These are phyloP conservation scores for Candida smagusa DNA, from an alignment of 1,139 yeast species.

Conservation along the genomic window DNA sequence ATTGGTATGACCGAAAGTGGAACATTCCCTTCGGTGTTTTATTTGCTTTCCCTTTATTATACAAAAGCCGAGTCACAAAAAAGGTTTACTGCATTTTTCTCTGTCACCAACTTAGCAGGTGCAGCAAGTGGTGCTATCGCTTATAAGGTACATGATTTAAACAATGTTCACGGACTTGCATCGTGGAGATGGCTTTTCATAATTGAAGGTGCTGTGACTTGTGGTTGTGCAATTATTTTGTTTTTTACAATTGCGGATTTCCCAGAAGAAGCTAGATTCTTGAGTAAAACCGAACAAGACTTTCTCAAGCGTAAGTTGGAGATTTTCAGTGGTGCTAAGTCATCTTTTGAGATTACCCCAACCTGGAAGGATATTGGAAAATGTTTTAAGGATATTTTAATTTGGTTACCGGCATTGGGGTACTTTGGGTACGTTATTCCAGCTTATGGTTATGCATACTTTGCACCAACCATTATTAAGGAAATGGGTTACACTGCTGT, in stretches of 20 bases:
- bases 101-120: conserved; percentile 41
- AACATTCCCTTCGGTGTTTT: conserved; percentile 72
- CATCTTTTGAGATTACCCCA: conserved; percentile 51
- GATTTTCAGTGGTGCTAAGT: conserved; percentile 46
- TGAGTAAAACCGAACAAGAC: conserved; percentile 43
- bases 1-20: conserved; percentile 68
- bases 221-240: conserved; percentile 54
- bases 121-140: conserved; percentile 44
- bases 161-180: conserved; percentile 34
- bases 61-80: conserved; percentile 63
- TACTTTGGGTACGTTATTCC: conserved; percentile 66
- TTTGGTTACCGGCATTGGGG: conserved; percentile 56
- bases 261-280: conserved; percentile 52
- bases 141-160: conserved; percentile 36
- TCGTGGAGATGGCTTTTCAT: conserved; percentile 79
- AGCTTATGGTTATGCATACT: conserved; percentile 69
- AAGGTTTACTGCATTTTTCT: conserved; percentile 64
- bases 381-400: conserved; percentile 44
- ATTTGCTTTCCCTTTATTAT: conserved; percentile 56
- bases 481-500: conserved; percentile 59
- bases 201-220: conserved; percentile 70
- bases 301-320: conserved; percentile 55
- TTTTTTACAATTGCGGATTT: conserved; percentile 66
- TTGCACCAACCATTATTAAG: conserved; percentile 61
- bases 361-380: conserved; percentile 36